These are phyloP conservation scores for Mycena indigotica DNA, from an alignment of 768 basidiomycete species.

Conservation along the genomic window DNA sequence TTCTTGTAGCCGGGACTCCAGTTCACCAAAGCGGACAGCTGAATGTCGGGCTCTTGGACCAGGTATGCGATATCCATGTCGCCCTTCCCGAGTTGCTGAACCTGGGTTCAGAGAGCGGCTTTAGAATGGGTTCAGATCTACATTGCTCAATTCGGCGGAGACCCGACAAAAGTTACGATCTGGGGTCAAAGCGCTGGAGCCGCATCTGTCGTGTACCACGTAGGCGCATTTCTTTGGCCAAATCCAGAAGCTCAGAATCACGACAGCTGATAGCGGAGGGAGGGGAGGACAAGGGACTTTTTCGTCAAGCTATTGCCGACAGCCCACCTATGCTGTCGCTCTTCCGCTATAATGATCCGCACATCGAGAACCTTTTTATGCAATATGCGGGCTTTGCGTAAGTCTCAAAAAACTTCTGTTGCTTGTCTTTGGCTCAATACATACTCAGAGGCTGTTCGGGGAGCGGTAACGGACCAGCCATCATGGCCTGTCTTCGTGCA, in stretches of 20 bases:
- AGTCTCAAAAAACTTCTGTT: neutral
- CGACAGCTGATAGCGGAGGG: neutral
- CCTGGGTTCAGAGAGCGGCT: neutral
- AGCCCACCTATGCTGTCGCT: neutral
- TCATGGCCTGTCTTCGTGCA: neutral
- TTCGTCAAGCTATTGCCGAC: neutral
- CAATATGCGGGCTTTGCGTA: neutral
- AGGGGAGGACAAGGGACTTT: neutral
- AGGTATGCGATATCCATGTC: conserved; percentile 31
- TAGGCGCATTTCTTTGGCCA: neutral
- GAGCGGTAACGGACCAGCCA: neutral
- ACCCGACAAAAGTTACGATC: conserved; percentile 8
- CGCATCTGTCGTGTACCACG: conserved; percentile 2
- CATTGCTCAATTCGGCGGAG: conserved; percentile 1
- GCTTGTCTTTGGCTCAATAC: neutral
- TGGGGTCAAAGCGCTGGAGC: conserved; percentile 20
- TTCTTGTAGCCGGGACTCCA: conserved; percentile 33
- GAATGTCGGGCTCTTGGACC: conserved; percentile 44
- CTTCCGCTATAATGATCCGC: neutral
- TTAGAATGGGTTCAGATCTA: conserved; percentile 1
- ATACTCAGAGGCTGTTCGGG: neutral
- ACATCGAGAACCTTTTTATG: neutral
- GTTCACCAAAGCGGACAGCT: conserved; percentile 34
- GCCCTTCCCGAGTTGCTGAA: neutral
- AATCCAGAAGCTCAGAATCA: neutral